These are phyloP conservation scores for Cicer chorassanicum DNA, from an alignment of 306 rosid species.

Conservation along the genomic window DNA sequence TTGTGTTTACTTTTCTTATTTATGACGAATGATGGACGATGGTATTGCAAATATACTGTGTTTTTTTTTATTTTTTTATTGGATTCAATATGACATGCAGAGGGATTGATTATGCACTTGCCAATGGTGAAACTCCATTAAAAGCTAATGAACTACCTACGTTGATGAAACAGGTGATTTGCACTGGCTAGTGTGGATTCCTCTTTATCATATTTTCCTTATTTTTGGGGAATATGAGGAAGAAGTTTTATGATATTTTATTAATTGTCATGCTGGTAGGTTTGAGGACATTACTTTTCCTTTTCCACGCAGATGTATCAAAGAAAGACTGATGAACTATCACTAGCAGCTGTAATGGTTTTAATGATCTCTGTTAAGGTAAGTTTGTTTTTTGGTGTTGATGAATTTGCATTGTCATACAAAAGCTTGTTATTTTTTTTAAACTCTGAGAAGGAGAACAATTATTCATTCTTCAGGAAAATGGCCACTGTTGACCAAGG, in stretches of 20 bases:
- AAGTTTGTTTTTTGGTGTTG: conserved; percentile 23
- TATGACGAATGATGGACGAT: not conserved
- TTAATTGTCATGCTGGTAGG: not conserved
- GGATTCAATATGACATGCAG: conserved; percentile 58
- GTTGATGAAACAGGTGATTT: conserved; percentile 73
- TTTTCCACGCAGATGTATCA: conserved; percentile 61
- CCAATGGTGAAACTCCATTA: conserved; percentile 57
- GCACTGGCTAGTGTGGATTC: not conserved
- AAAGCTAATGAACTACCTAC: conserved; percentile 53
- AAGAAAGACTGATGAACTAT: conserved; percentile 37
- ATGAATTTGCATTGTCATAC: conserved; percentile 24
- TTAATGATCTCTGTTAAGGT: conserved; percentile 83
- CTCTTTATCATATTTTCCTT: not conserved
- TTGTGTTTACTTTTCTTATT: not conserved
- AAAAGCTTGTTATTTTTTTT: conserved; percentile 11
- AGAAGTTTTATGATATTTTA: conserved; percentile 16
- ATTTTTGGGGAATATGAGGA: not conserved
- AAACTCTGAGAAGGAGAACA: not conserved
- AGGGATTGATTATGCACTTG: conserved; percentile 77
- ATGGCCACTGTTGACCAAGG: conserved; percentile 26
- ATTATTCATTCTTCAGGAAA: conserved; percentile 27
- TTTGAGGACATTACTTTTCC: conserved; percentile 9
- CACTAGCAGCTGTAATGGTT: conserved; percentile 71
- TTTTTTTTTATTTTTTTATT: conserved; percentile 19
- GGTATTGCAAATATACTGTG: conserved; percentile 32